Base-by-base conservation (phyloP, 73 alveolate genomes). In the Paramecium caudatum region DNA sequence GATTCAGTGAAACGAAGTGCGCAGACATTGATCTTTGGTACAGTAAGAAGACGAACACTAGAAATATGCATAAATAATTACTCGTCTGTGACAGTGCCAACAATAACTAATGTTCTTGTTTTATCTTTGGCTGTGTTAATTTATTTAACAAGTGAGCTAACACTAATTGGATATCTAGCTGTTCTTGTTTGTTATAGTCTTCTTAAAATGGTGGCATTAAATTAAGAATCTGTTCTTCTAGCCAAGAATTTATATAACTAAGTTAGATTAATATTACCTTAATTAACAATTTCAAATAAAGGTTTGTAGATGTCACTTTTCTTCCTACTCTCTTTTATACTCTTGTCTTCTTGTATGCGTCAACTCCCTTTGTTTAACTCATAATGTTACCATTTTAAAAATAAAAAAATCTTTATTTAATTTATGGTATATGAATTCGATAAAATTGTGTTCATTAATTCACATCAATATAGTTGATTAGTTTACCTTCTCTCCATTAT, bases 51-150 rank as follows among this genome's bases (percentile, higher is more conserved):
- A 92, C 99, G 95, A 23, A 47, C 91, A 95, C 91, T 74, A 74
- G 15, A 41, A 21, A 27, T 41, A 34, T 34, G 17, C 43, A 16
- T 1, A 36, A 6, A 36, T 74, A 39, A 74, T 37, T 74, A 74
- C 88, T 96, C 98, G 83, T 96, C 98, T 84, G 99, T 98, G 94
- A 98, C 99, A 30, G 98, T 97, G 90, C 99, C 99, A 46, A 96
- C 98, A 43, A 95, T 94, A 25, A 97, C 99, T 39, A 96, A 97
- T 86, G 95, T 92, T 50, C 55, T 19, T 2, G 63, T 46, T 95
- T 95, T 95, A 88, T 93, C 93, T 62, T 91, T 62, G 82, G 46
- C 74, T 50, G 80, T 92, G 23, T 17, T 74, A 91, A 94, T 81
- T 94, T 94, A 91, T 93, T 94, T 96, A 91, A 95, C 97, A 91